Percentiles rank a stretch among this genome's conserved stretches.
phyloP scores from a whole-genome alignment of 257 asterid genomes.

The Dorcoceras hygrometricum region DNA sequence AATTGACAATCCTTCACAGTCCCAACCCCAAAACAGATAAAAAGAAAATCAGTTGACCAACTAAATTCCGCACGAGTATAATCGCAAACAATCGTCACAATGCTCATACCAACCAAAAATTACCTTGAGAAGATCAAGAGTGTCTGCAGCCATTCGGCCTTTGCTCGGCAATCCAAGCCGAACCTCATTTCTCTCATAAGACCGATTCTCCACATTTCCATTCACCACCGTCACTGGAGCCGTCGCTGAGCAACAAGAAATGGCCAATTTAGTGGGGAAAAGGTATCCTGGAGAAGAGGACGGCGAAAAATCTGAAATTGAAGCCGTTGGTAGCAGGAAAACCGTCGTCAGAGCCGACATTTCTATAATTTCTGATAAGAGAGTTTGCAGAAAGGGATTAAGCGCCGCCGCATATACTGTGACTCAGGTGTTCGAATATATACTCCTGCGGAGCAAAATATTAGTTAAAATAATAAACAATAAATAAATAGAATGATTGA shows the following conservation, averaged over 20 bases:
- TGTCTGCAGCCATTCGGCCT: conserved; percentile 94
- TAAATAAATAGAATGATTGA: too few species aligned
- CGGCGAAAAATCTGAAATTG: background rate
- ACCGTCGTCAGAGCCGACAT: background rate
- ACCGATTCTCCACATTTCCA: conserved; percentile 47
- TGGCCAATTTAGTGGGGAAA: conserved; percentile 34
- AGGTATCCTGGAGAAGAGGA: background rate
- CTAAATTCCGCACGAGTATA: background rate
- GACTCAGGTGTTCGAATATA: too few species aligned
- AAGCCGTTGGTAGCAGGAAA: background rate
- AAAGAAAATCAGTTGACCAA: conserved; percentile 8
- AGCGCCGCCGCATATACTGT: too few species aligned
- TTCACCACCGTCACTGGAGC: conserved; percentile 45
- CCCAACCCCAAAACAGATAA: background rate
- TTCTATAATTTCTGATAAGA: background rate
- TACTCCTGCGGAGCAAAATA: too few species aligned
- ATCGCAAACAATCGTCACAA: background rate
- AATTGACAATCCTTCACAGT: conserved; percentile 76
- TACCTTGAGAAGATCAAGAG: conserved; percentile 91
- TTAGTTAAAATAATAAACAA: too few species aligned
- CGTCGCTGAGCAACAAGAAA: conserved; percentile 53
- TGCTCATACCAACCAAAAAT: background rate
- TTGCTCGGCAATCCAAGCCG: conserved; percentile 99
- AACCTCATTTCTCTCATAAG: conserved; percentile 53
- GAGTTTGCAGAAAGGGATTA: too few species aligned